Percentiles rank a stretch among this genome's conserved stretches.
These are phyloP conservation scores for Kregervanrija delftensis DNA, from an alignment of 805 yeast genomes.

Conservation along the genomic window DNA sequence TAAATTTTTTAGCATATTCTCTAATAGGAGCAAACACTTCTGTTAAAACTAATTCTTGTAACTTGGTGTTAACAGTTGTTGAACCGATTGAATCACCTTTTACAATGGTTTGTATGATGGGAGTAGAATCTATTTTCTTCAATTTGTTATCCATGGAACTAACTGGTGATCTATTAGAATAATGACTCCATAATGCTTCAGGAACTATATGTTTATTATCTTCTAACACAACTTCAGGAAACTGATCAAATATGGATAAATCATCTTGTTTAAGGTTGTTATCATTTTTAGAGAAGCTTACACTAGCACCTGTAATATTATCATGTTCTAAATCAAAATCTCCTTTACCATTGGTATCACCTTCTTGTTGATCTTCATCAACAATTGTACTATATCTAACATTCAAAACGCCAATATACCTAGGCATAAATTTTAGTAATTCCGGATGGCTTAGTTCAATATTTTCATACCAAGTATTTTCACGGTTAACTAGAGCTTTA, in stretches of 20 bases:
- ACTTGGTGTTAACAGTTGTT: constrained; percentile 62
- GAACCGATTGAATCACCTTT: constrained; percentile 33
- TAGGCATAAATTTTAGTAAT: constrained; percentile 80
- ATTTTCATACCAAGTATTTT: constrained; percentile 85
- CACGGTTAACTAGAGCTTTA: constrained; percentile 85
- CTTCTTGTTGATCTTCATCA: constrained; percentile 16
- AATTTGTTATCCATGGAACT: too few relatives aligned
- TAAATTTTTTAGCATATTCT: constrained; percentile 24
- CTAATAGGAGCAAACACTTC: constrained; percentile 62
- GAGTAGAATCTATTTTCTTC: too few relatives aligned
- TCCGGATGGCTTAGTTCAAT: constrained; percentile 75
- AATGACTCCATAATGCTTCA: constrained; percentile 62
- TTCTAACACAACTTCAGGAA: constrained; percentile 83
- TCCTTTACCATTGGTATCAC: constrained; percentile 1
- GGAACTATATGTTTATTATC: constrained; percentile 93
- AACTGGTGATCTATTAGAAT: constrained; percentile 12
- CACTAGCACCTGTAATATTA: neutral
- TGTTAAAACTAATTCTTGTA: constrained; percentile 62
- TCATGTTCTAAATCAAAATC: constrained; percentile 1
- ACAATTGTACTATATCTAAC: constrained; percentile 60
- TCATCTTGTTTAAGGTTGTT: constrained; percentile 2
- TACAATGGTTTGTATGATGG: too few relatives aligned
- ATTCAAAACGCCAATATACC: constrained; percentile 88
- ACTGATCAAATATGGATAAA: constrained; percentile 1
- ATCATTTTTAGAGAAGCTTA: neutral